Conservation (phyloP, 257 asterid species). For the Buddleja alternifolia region DNA sequence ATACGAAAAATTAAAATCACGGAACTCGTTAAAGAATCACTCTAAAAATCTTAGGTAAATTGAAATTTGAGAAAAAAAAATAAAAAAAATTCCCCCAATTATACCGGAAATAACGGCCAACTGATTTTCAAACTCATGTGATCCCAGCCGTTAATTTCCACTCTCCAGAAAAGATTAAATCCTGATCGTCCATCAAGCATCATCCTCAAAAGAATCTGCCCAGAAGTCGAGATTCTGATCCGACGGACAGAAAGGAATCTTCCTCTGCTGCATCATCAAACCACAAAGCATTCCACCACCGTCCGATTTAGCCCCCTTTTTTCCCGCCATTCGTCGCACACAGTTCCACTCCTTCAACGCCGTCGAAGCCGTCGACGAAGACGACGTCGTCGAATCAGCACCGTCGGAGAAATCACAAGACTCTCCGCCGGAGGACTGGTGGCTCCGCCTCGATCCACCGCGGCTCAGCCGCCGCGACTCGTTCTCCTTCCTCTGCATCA, state of each 20-base stretch:
- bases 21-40: too few species aligned
- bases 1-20: too few species aligned
- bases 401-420: slow-evolving; percentile 76
- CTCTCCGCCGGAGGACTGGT: slow-evolving; percentile 61
- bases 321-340: slow-evolving; percentile 58
- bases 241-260: slow-evolving; percentile 61
- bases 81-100: too few species aligned
- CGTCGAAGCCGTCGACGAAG: slow-evolving; percentile 61
- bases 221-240: slow-evolving; percentile 58
- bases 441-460: slow-evolving; percentile 67
- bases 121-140: slow-evolving; percentile 20
- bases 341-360: slow-evolving; percentile 75
- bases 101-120: slow-evolving; percentile 25
- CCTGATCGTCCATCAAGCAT: slow-evolving; percentile 40
- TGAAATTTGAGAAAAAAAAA: too few species aligned
- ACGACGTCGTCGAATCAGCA: slow-evolving; percentile 66
- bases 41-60: too few species aligned
- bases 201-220: slow-evolving; percentile 48
- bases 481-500: slow-evolving; percentile 52
- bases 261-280: slow-evolving; percentile 59
- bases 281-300: slow-evolving; percentile 77
- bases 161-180: slow-evolving; percentile 1
- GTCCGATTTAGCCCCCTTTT: slow-evolving; percentile 45
- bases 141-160: slow-evolving; percentile 26
- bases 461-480: slow-evolving; percentile 61